Base-by-base conservation (phyloP, 1,284 basidiomycete species). In the Fomitopsis palustris region DNA sequence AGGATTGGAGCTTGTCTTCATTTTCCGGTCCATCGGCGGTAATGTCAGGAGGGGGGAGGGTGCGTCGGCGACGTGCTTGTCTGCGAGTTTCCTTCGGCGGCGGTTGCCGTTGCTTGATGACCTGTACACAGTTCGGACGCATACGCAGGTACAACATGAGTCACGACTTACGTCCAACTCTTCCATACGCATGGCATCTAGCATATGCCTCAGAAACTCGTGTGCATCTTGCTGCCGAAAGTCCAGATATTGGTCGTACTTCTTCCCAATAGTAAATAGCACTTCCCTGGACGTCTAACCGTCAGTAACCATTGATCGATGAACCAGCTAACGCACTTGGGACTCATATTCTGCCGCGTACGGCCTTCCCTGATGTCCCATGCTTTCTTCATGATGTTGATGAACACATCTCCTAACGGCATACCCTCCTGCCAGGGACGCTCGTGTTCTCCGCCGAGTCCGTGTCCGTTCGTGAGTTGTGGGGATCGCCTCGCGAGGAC, bases 101-200 rank as follows among this genome's bases (percentile, higher is more conserved):
- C 10, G 79, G 88, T 66, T 82, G 85, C 49, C 89, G 81, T 65
- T 86, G 84, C 72, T 93, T 93, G 74, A 94, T 93, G 53, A 92
- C 77, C 90, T 92, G 62, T 25, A 49, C 37, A 57, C 37, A 21
- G 55, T 17, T 57, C 29, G 12, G 8, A 59, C 12, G 21, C 37
- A 5, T 39, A 39, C 41, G 45, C 42, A 27, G 29, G 23, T 16
- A 23, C 9, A 29, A 31, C 21, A n/a, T 31, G 12, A 23, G 17
- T 52, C 5, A 14, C 14, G 12, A 76, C 90, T 73, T 66, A 94
- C 91, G 71, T 98, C 95, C 61, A 88, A 78, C 72, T 98, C 95
- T 71, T 98, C 95, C 93, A 96, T 95, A 54, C 93, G 85, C 81
- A 96, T 92, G n/a, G 88, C 90, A 71, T 97, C 95, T 49, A 97